Conservation (phyloP, 1,139 yeast species). For the Magnusiomyces fungicola region DNA sequence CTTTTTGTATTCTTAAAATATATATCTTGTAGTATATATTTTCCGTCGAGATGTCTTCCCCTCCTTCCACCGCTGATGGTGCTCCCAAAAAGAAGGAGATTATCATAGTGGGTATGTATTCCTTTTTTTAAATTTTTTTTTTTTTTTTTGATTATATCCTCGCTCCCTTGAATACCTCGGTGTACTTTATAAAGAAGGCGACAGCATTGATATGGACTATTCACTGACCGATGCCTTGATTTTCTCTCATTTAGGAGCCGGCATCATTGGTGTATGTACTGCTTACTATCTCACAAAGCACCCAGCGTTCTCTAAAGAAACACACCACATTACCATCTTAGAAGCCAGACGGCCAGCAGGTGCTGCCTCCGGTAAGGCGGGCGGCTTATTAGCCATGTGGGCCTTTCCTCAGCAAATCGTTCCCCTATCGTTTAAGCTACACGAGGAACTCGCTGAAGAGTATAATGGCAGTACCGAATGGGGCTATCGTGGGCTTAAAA, state of each 20-base stretch:
- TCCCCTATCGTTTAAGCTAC: conserved; percentile 78
- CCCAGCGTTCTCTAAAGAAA: conserved; percentile 63
- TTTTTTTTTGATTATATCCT: background rate
- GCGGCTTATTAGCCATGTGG: conserved; percentile 90
- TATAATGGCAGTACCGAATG: conserved; percentile 78
- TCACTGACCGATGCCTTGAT: background rate
- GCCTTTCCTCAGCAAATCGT: conserved; percentile 96
- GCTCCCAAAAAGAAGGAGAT: conserved; percentile 27
- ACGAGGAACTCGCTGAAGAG: conserved; percentile 70
- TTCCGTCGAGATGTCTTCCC: too few species aligned
- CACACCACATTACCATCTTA: conserved; percentile 75
- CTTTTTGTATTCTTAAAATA: too few species aligned
- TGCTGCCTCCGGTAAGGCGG: conserved; percentile 97
- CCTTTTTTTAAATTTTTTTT: background rate
- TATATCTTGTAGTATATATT: too few species aligned
- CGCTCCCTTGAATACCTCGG: background rate
- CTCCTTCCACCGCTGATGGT: conserved; percentile 1
- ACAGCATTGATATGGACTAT: background rate
- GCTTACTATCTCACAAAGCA: conserved; percentile 85
- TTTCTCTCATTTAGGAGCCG: conserved; percentile 55
- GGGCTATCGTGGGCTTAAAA: conserved; percentile 87
- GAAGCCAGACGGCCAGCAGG: conserved; percentile 94
- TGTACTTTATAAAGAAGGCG: background rate
- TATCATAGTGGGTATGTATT: conserved; percentile 33
- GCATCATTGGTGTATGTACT: conserved; percentile 91